Evolutionary conservation across 305 asterid genomes (phyloP).

Genomic region (Solanum hybrid): DNA sequence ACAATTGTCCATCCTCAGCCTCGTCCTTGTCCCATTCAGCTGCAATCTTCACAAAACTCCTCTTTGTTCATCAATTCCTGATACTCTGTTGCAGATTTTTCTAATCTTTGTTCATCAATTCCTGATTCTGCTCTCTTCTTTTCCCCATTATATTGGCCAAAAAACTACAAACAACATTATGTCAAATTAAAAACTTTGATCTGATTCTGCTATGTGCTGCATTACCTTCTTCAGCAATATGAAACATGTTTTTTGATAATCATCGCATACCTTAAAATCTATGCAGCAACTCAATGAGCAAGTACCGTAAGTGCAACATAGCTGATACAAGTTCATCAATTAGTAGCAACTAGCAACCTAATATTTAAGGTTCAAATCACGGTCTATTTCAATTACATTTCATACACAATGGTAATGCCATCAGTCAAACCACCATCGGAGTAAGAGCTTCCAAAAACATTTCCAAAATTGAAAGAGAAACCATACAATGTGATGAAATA

Average conservation of each 20-base stretch:
- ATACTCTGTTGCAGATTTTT: background rate
- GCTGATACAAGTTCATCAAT: background rate
- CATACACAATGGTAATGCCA: background rate
- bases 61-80: background rate
- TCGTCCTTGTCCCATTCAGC: background rate
- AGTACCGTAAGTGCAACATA: background rate
- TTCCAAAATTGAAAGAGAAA: background rate
- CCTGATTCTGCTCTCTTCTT: background rate
- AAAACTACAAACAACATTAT: background rate
- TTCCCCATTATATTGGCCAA: background rate
- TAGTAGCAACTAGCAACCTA: background rate
- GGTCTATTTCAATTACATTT: background rate
- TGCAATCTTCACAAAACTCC: background rate
- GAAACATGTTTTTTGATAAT: background rate
- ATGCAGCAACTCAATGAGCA: background rate
- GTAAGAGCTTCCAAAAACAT: background rate
- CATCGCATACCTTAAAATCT: background rate
- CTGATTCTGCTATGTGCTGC: background rate
- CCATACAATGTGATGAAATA: background rate
- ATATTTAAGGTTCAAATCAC: background rate
- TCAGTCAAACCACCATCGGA: background rate
- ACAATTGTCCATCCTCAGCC: background rate
- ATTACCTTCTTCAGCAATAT: background rate
- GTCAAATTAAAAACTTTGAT: background rate
- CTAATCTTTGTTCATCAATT: background rate